Evolutionary conservation across 176 grass and related monocot genomes (phyloP).

Genomic region (Aegilops speltoides): DNA sequence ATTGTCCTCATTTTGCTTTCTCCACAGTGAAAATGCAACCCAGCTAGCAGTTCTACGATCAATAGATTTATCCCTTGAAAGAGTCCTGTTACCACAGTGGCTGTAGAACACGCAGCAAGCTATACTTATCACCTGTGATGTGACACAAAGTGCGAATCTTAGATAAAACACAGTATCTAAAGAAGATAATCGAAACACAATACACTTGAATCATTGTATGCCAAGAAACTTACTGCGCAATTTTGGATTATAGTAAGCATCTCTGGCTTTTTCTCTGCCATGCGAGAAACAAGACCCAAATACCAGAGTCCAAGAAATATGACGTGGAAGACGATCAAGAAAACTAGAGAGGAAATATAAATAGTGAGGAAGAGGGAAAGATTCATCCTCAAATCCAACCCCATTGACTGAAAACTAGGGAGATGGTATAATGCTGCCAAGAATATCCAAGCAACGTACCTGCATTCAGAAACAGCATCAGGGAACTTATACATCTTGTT

Average conservation of each 20-base stretch:
- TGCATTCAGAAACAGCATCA: constrained; percentile 41
- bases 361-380: constrained; percentile 88
- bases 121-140: constrained; percentile 92
- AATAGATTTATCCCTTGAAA: constrained; percentile 70
- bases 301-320: constrained; percentile 98
- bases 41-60: constrained; percentile 77
- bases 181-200: constrained; percentile 22
- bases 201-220: not conserved
- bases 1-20: constrained; percentile 73
- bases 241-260: constrained; percentile 93
- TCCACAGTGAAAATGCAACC: constrained; percentile 83
- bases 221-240: constrained; percentile 71
- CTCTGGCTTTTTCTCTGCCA: constrained; percentile 85
- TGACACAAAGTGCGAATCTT: constrained; percentile 1
- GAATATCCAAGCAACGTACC: constrained; percentile 99
- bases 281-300: constrained; percentile 84
- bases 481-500: constrained; percentile 12
- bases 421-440: constrained; percentile 95
- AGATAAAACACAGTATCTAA: constrained; percentile 10
- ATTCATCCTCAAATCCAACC: constrained; percentile 96
- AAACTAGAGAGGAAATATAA: constrained; percentile 84
- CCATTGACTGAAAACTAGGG: constrained; percentile 99
- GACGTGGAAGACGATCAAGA: constrained; percentile 87
- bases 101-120: constrained; percentile 98
- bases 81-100: constrained; percentile 86